Evolutionary conservation across 306 rosid species (phyloP), one percentile per base, ranked within the genome.

Genomic region (Gillenia trifoliata): DNA sequence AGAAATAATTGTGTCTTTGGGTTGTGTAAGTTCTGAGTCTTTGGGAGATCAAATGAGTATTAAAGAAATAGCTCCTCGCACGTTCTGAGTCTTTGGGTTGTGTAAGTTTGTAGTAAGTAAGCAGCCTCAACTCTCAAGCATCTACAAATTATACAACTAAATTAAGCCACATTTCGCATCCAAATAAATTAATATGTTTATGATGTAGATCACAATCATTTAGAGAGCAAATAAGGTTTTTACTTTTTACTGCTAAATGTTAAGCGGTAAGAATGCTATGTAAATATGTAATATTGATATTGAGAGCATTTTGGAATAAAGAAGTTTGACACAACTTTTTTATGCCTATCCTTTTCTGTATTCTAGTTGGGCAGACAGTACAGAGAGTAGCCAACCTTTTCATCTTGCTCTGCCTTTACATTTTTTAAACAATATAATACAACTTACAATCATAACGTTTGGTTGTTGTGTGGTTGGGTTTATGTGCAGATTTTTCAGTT

Each of bases 111-210:
- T 60, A n/a, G n/a, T n/a, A n/a, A 79, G 75, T 79, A 86, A 8
- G 97, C 96, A 11, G 97, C 89, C n/a, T n/a, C n/a, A n/a, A n/a
- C n/a, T n/a, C 60, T 92, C 99, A 72, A 95, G 97, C 98, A 92
- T 95, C 80, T 89, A 90, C 83, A 90, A 83, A 82, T 95, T 89
- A 77, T 82, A 80, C 28, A 68, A 59, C 43, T 90, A 75, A 72
- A 67, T 76, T 65, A 77, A 60, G 47, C 65, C 57, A 52, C 68
- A 70, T 38, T 17, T 40, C 55, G 4, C 15, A 36, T 52, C 26
- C 25, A 73, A 72, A 67, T 29, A 60, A 72, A 45, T 16, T 29
- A 12, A 31, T 10, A 38, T 11, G 23, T n/a, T 68, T 45, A 67
- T 64, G 63, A n/a, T n/a, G n/a, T n/a, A n/a, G n/a, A n/a, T n/a